Percentiles rank a stretch among this genome's conserved stretches.
phyloP scores from a whole-genome alignment of 768 basidiomycete species.

The Mrakia gelida region DNA sequence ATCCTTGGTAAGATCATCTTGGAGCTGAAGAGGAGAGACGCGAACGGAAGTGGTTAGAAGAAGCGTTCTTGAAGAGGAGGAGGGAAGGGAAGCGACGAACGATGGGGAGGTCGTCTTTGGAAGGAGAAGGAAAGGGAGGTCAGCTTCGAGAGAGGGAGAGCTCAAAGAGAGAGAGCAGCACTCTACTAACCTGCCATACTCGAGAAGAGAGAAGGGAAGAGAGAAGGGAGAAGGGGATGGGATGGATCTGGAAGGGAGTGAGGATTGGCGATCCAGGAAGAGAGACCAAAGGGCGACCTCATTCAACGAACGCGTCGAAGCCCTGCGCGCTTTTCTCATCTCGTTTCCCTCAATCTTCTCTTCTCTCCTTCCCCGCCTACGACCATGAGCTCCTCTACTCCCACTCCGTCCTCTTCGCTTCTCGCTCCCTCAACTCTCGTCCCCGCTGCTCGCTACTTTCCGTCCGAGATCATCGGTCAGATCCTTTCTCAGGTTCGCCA shows the following conservation, averaged over 20 bases:
- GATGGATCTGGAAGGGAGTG: not conserved
- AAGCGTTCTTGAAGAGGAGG: not conserved
- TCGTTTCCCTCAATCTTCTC: not conserved
- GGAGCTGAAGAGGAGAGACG: slow-evolving; percentile 19
- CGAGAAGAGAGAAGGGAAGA: not conserved
- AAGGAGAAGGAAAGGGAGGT: not conserved
- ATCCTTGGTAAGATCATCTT: slow-evolving; percentile 65
- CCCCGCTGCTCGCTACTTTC: no score
- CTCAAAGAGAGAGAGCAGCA: not conserved
- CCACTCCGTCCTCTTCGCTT: not conserved
- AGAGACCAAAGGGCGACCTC: not conserved
- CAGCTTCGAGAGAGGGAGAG: no score
- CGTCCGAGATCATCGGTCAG: not conserved
- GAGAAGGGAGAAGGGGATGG: not conserved
- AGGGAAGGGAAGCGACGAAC: not conserved
- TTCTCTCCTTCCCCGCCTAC: not conserved
- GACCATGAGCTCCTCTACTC: not conserved
- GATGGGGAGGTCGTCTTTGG: not conserved
- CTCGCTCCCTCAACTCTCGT: not conserved
- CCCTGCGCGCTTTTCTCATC: no score
- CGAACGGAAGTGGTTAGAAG: not conserved
- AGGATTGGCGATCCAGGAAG: not conserved
- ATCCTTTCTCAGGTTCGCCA: not conserved
- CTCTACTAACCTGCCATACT: not conserved
- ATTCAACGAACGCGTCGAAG: not conserved